phyloP scores from a whole-genome alignment of 2,329 filamentous ascomycete genomes.

The Fusarium sp. region DNA sequence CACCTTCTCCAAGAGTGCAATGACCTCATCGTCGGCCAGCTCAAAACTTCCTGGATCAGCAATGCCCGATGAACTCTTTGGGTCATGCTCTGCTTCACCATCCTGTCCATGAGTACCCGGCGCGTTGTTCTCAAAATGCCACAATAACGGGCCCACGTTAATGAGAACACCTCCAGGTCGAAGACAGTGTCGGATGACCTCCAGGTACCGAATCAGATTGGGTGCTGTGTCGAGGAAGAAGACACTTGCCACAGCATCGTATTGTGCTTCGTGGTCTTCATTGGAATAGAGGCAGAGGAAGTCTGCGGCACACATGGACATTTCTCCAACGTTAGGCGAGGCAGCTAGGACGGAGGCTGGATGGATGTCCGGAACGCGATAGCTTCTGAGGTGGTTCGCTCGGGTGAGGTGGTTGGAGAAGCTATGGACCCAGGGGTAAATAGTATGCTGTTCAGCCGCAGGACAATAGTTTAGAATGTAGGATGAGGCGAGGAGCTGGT shows the following conservation, averaged over 20 bases:
- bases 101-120: conserved; percentile 68
- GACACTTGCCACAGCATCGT: conserved; percentile 87
- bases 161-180: conserved; percentile 83
- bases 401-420: conserved; percentile 88
- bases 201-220: conserved; percentile 89
- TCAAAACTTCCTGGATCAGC: conserved; percentile 92
- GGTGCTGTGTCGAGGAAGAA: conserved; percentile 99
- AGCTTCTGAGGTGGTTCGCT: conserved; percentile 78
- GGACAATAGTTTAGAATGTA: conserved; percentile 78
- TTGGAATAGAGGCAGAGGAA: conserved; percentile 88
- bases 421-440: conserved; percentile 87
- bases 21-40: conserved; percentile 88
- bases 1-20: conserved; percentile 76
- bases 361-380: conserved; percentile 84
- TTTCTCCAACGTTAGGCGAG: conserved; percentile 65
- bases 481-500: conserved; percentile 88
- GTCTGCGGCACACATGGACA: conserved; percentile 95
- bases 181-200: conserved; percentile 83
- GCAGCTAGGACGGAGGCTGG: conserved; percentile 67
- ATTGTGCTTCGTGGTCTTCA: conserved; percentile 68
- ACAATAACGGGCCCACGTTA: conserved; percentile 90
- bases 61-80: conserved; percentile 72
- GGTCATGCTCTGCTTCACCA: conserved; percentile 62
- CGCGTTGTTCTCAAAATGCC: conserved; percentile 90
- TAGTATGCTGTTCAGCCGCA: conserved; percentile 70